A percentile compares a stretch with the other conserved stretches of the same genome.
These are phyloP conservation scores for Penicillium egyptiacum DNA, from an alignment of 495 filamentous ascomycete species.

Conservation along the genomic window DNA sequence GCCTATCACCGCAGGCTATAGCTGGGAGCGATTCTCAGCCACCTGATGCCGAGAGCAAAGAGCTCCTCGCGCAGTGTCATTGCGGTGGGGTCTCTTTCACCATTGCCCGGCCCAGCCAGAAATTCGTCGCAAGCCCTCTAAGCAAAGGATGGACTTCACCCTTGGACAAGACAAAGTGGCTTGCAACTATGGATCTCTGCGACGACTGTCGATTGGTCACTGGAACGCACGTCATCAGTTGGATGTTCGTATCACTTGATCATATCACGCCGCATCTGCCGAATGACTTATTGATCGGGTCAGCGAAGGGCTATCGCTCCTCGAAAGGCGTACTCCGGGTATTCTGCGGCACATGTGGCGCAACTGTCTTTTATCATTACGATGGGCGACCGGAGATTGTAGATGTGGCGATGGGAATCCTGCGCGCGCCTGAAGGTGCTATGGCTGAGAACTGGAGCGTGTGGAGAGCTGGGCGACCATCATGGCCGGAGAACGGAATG, in stretches of 20 bases:
- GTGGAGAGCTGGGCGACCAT: conserved; percentile 31
- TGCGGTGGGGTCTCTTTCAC: conserved; percentile 50
- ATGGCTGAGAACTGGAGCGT: conserved; percentile 48
- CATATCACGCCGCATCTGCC: conserved; percentile 25
- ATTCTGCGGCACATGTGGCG: conserved; percentile 54
- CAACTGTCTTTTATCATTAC: conserved; percentile 48
- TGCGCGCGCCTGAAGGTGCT: conserved; percentile 48
- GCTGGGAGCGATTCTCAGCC: neutral
- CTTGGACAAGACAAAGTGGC: conserved; percentile 37
- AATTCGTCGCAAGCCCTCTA: conserved; percentile 28
- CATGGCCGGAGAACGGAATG: conserved; percentile 34
- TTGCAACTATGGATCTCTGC: conserved; percentile 47
- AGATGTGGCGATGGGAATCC: conserved; percentile 51
- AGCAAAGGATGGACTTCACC: conserved; percentile 44
- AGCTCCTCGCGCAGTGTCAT: conserved; percentile 43
- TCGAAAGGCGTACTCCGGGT: conserved; percentile 47
- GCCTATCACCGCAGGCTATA: conserved; percentile 6
- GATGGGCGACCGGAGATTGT: conserved; percentile 45
- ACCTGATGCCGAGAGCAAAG: neutral
- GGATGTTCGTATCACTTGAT: conserved; percentile 40
- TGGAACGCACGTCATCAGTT: conserved; percentile 48
- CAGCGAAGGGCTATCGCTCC: conserved; percentile 45
- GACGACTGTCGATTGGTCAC: conserved; percentile 50
- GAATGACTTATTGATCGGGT: conserved; percentile 39
- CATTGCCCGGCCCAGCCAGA: conserved; percentile 34